Evolutionary conservation across 768 basidiomycete genomes (phyloP).

Genomic region (Amanita subjunquillea): DNA sequence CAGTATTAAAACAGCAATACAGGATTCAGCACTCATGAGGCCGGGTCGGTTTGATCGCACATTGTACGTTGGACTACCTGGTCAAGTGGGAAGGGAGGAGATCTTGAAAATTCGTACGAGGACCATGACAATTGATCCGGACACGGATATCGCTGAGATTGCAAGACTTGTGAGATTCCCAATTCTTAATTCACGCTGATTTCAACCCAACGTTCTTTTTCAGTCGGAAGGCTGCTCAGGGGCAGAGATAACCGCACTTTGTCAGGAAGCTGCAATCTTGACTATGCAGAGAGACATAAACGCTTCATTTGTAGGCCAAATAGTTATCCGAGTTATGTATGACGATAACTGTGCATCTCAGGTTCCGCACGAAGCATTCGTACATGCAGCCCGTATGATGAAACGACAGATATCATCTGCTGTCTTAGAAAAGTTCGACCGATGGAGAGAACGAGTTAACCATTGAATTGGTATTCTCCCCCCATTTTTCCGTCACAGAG

Average conservation of each 20-base stretch:
- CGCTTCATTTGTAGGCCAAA: conserved; percentile 48
- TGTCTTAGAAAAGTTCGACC: conserved; percentile 59
- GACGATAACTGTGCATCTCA: conserved; percentile 18
- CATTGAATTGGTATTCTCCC: not conserved
- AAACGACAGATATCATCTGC: conserved; percentile 79
- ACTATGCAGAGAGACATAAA: conserved; percentile 87
- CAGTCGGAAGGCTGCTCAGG: conserved; percentile 96
- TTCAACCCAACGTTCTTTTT: not conserved
- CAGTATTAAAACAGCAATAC: not conserved
- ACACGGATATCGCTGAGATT: conserved; percentile 55
- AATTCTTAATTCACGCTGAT: not conserved
- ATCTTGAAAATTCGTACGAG: conserved; percentile 71
- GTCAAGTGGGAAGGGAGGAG: conserved; percentile 67
- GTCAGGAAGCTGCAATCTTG: conserved; percentile 90
- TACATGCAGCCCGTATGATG: conserved; percentile 59
- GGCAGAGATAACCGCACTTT: conserved; percentile 84
- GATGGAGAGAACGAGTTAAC: conserved; percentile 39
- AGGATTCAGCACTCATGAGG: conserved; percentile 94
- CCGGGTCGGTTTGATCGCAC: conserved; percentile 93
- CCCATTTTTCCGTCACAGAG: not conserved
- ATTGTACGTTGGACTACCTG: conserved; percentile 89
- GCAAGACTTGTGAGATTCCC: conserved; percentile 49
- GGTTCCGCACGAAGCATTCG: conserved; percentile 70
- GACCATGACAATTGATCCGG: conserved; percentile 73
- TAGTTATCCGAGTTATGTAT: not conserved